A percentile compares a stretch with the other conserved stretches of the same genome.
These are phyloP conservation scores for Tephrocybe sp. DNA, from an alignment of 768 basidiomycete species.

Conservation along the genomic window DNA sequence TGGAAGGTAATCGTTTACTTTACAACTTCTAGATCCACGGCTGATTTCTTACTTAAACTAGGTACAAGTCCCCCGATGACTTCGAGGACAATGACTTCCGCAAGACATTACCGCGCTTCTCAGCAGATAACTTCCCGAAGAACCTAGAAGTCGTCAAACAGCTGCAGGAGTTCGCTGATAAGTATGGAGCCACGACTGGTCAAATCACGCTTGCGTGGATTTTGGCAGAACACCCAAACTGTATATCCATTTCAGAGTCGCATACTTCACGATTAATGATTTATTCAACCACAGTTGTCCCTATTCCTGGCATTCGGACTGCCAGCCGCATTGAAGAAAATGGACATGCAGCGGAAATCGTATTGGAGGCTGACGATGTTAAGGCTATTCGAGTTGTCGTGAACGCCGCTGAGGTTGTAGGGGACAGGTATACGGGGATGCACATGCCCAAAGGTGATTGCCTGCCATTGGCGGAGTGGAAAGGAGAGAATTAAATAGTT, in stretches of 20 bases:
- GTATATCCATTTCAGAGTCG: conserved; percentile 3
- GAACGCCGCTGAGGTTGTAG: conserved; percentile 9
- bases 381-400: conserved; percentile 20
- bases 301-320: conserved; percentile 22
- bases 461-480: no score
- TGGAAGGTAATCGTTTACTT: conserved; percentile 31
- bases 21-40: not conserved
- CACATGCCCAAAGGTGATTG: no score
- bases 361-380: conserved; percentile 16
- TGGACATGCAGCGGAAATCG: conserved; percentile 15
- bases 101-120: conserved; percentile 30
- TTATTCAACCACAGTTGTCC: conserved; percentile 16
- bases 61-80: conserved; percentile 32
- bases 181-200: conserved; percentile 33
- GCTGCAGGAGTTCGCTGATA: conserved; percentile 29
- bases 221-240: conserved; percentile 24
- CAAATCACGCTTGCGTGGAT: conserved; percentile 46
- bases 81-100: conserved; percentile 37
- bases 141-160: conserved; percentile 32
- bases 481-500: no score
- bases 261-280: no score
- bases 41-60: conserved; percentile 11
- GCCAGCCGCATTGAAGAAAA: conserved; percentile 18
- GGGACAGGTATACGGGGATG: no score
- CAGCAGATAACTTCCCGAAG: conserved; percentile 38